Evolutionary conservation across 192 early-diverging fungal genomes (phyloP).

Genomic region (Coemansia asiatica): DNA sequence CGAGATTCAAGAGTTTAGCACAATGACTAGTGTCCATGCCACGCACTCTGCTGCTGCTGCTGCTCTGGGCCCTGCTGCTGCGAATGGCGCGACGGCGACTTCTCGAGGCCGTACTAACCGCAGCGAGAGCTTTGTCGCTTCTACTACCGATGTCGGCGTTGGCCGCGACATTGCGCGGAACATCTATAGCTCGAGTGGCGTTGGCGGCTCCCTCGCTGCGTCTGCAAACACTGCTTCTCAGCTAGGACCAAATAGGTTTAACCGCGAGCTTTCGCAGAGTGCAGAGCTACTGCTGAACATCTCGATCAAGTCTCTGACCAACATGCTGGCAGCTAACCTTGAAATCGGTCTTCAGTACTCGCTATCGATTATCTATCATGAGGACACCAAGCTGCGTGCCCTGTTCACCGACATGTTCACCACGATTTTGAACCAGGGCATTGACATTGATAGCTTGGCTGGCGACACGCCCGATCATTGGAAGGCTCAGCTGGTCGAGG

Average conservation of each 20-base stretch:
- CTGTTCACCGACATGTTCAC: conserved; percentile 93
- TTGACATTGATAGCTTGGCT: conserved; percentile 77
- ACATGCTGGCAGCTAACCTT: conserved; percentile 88
- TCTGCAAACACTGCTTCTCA: neutral
- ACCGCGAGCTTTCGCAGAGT: conserved; percentile 51
- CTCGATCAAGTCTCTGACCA: conserved; percentile 79
- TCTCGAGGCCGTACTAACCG: conserved; percentile 25
- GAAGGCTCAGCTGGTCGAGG: conserved; percentile 77
- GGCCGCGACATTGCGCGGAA: conserved; percentile 55
- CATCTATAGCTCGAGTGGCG: conserved; percentile 36
- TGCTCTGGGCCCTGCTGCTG: conserved; percentile 6
- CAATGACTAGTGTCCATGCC: conserved; percentile 54
- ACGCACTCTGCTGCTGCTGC: conserved; percentile 34
- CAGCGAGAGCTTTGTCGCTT: conserved; percentile 54
- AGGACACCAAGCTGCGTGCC: conserved; percentile 82
- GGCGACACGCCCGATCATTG: conserved; percentile 75
- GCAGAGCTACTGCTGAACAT: conserved; percentile 53
- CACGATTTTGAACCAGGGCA: conserved; percentile 85
- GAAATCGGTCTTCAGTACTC: conserved; percentile 90
- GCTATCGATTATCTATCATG: conserved; percentile 86
- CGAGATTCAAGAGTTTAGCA: conserved; percentile 56
- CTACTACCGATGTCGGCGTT: conserved; percentile 43
- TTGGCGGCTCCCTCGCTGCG: conserved; percentile 5
- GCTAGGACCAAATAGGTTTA: conserved; percentile 26
- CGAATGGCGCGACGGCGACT: conserved; percentile 3